Conservation (phyloP, 2,329 filamentous ascomycete genomes). For the Chaetothyriales sp. region DNA sequence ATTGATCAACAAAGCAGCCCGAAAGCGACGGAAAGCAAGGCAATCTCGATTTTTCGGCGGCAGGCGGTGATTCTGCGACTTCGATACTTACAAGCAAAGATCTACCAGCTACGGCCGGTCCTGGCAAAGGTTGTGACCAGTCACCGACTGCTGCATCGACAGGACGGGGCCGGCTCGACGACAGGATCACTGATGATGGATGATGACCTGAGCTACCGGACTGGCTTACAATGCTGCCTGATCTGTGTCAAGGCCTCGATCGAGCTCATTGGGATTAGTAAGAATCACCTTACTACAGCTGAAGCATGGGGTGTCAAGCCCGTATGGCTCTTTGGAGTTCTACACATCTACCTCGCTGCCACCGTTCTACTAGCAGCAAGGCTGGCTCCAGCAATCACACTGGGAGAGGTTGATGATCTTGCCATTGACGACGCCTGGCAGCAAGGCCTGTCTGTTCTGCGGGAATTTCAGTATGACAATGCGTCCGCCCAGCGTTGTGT, state of each 20-base stretch:
- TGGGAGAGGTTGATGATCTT: constrained; percentile 1
- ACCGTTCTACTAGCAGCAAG: constrained; percentile 22
- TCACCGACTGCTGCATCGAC: background rate
- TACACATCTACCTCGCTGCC: constrained; percentile 21
- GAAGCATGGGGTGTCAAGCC: constrained; percentile 3
- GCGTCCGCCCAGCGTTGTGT: constrained; percentile 4
- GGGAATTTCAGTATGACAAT: constrained; percentile 3
- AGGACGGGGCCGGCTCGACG: background rate
- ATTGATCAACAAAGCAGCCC: background rate
- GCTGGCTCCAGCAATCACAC: constrained; percentile 7
- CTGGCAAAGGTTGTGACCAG: constrained; percentile 1
- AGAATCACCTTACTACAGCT: constrained; percentile 1
- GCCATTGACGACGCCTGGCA: constrained; percentile 1
- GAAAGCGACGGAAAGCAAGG: background rate
- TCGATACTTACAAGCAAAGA: constrained; percentile 3
- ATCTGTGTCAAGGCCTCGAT: constrained; percentile 3
- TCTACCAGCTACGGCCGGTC: constrained; percentile 4
- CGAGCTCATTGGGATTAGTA: constrained; percentile 2
- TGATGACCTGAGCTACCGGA: constrained; percentile 1
- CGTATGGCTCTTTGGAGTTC: constrained; percentile 2
- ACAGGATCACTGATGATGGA: background rate
- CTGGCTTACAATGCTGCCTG: constrained; percentile 4
- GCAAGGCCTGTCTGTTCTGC: constrained; percentile 1
- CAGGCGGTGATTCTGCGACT: constrained; percentile 4
- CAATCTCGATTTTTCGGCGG: constrained; percentile 1